Base-by-base conservation (phyloP, 2,329 filamentous ascomycete genomes). In the Magnaporthiopsis rhizophila region DNA sequence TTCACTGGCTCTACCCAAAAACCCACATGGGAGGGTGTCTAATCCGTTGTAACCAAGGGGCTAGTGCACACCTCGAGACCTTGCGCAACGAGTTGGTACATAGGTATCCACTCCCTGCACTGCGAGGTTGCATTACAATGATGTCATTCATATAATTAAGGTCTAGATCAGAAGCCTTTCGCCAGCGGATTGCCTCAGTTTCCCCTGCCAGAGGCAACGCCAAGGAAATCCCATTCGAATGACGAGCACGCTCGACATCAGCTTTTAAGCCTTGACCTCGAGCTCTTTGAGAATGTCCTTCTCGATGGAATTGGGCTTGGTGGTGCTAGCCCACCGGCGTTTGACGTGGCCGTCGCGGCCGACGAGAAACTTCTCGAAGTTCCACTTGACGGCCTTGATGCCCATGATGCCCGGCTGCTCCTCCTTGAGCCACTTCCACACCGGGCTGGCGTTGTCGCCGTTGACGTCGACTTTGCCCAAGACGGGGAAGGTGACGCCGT, bases 281-380 rank as follows among this genome's bases (percentile, higher is more conserved):
- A 96, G 81, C 79, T 92, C 91, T 70, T 89, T 86, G 71, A 92
- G 75, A 70, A 97, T 93, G 4, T 83, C 78, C 67, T 83, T 81
- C 85, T 94, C 90, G 70, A 99, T 79, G 56, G 79, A 78, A 80
- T 94, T 91, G 0, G 95, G 95, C 83, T 93, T 95, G 66, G 90
- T 92, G 24, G 87, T 90, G 76, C 90, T 94, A 45, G 91, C 90
- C 92, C 92, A 99, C 69, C 95, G 82, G 34, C 84, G 84, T 78
- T 90, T 89, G 70, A 98, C 92, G 79, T 89, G 84, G 32, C 95
- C 95, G 76, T 98, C 92, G 67, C 86, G 85, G 66, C 89, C 89
- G 69, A 99, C 81, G 68, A 99, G 80, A 79, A 97, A 99, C 86
- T 99, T 99, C 79, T 99, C 95, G 81, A 98, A 99, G 80, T 99